Base-by-base conservation (phyloP, 192 early-diverging fungal species). In the Entomortierella lignicola region DNA sequence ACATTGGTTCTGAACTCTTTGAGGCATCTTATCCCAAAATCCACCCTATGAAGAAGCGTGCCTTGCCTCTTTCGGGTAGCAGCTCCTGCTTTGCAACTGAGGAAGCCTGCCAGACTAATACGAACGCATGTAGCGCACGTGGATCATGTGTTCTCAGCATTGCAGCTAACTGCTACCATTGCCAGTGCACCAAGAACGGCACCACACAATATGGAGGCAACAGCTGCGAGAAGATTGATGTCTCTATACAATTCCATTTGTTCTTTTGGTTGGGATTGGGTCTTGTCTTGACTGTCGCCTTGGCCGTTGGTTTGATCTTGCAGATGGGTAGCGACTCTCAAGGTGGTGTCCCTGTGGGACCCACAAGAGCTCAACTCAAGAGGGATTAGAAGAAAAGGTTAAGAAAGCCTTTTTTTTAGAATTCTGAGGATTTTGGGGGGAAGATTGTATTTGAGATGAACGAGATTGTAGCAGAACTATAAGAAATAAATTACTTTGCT, bases 321-420 rank as follows among this genome's bases (percentile, higher is more conserved):
- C 68, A 69, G 62, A 79, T 79, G 75, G 75, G 75, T 11, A 70
- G 47, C 18, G 56, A 65, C 61, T 60, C 62, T 13, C 67, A 79
- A 20, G 75, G 75, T 30, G 75, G 75, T 8, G 75, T 79, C 4
- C 75, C 75, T 6, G 63, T 79, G 41, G 75, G 75, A 60, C 75
- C 75, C n/a, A 79, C 75, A 21, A 57, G 75, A 18, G 67, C 66
- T 41, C 62, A 79, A 52, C 26, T 79, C 56, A 79, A 79, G 63
- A 58, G 75, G 42, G 75, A 79, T 52, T 79, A 70, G 25, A 59
- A 15, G 29, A 21, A 37, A 29, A n/a, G n/a, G n/a, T n/a, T n/a
- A n/a, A n/a, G n/a, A n/a, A n/a, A n/a, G n/a, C n/a, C n/a, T n/a
- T n/a, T n/a, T n/a, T n/a, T n/a, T n/a, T n/a, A n/a, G n/a, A n/a